phyloP scores from a whole-genome alignment of 495 filamentous ascomycete genomes.

The Pyrenopolyporus hunteri region DNA sequence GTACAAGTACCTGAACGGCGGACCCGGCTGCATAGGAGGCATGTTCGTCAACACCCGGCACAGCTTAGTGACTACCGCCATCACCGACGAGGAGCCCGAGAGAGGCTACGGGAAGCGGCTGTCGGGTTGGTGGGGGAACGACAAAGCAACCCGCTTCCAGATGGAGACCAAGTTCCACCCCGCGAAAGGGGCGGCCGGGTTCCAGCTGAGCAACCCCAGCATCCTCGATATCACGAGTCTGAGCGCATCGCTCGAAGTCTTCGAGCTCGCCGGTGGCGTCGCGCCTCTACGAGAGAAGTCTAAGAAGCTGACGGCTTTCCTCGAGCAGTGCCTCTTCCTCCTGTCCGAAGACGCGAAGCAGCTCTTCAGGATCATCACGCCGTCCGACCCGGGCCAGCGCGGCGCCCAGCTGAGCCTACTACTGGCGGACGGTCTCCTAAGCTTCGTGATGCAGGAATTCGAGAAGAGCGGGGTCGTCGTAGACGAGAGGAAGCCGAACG shows the following conservation, averaged over 20 bases:
- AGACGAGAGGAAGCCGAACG: constrained; percentile 89
- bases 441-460: constrained; percentile 69
- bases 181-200: constrained; percentile 69
- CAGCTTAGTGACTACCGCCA: constrained; percentile 56
- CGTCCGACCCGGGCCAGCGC: constrained; percentile 68
- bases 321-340: constrained; percentile 69
- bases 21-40: constrained; percentile 85
- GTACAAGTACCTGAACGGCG: constrained; percentile 96
- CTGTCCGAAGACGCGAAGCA: constrained; percentile 50
- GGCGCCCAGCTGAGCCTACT: constrained; percentile 87
- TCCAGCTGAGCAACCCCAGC: constrained; percentile 72
- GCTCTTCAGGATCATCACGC: constrained; percentile 82
- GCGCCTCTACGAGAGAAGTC: constrained; percentile 74
- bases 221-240: constrained; percentile 73
- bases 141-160: constrained; percentile 74
- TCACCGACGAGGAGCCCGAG: constrained; percentile 45
- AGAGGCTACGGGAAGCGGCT: constrained; percentile 62
- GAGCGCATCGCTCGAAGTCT: constrained; percentile 78
- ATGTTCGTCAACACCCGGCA: constrained; percentile 86
- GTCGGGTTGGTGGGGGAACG: constrained; percentile 90
- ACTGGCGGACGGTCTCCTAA: constrained; percentile 70
- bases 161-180: constrained; percentile 84
- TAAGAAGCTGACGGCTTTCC: constrained; percentile 74
- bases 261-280: constrained; percentile 73
- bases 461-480: constrained; percentile 76